These are phyloP conservation scores for Diutina neorugosa DNA, from an alignment of 1,139 yeast genomes.

Conservation along the genomic window DNA sequence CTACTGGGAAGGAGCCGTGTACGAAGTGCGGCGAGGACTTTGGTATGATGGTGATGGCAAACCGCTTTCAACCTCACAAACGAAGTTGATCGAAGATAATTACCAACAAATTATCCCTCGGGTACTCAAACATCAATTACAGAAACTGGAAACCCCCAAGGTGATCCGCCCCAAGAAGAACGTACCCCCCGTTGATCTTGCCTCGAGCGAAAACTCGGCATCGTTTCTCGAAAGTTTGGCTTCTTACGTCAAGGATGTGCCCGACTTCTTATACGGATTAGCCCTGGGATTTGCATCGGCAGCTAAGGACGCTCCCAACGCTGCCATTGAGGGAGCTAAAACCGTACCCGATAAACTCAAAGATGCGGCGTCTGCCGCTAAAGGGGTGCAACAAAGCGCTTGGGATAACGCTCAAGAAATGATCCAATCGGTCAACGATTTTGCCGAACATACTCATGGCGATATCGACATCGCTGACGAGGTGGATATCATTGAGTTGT, in stretches of 20 bases:
- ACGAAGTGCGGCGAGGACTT: constrained; percentile 71
- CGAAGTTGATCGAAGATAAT: constrained; percentile 49
- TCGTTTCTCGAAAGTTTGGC: background rate
- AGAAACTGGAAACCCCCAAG: constrained; percentile 4
- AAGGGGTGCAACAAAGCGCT: constrained; percentile 4
- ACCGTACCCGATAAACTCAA: constrained; percentile 6
- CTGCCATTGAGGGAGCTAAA: constrained; percentile 1
- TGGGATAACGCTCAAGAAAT: background rate
- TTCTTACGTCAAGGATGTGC: background rate
- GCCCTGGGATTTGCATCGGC: background rate
- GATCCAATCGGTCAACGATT: background rate
- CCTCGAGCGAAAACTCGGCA: background rate
- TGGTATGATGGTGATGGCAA: constrained; percentile 62
- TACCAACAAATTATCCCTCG: constrained; percentile 25
- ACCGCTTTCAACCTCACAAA: constrained; percentile 43
- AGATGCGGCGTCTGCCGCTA: constrained; percentile 7
- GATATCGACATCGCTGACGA: constrained; percentile 5
- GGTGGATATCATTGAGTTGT: constrained; percentile 20
- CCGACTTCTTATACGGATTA: background rate
- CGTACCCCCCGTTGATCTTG: background rate
- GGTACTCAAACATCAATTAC: constrained; percentile 1
- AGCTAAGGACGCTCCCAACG: background rate
- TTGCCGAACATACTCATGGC: background rate
- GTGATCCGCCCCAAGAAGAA: background rate
- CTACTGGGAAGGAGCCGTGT: constrained; percentile 85